Evolutionary conservation across 176 grass and related monocot species (phyloP).

Genomic region (Aegilops umbellulata): DNA sequence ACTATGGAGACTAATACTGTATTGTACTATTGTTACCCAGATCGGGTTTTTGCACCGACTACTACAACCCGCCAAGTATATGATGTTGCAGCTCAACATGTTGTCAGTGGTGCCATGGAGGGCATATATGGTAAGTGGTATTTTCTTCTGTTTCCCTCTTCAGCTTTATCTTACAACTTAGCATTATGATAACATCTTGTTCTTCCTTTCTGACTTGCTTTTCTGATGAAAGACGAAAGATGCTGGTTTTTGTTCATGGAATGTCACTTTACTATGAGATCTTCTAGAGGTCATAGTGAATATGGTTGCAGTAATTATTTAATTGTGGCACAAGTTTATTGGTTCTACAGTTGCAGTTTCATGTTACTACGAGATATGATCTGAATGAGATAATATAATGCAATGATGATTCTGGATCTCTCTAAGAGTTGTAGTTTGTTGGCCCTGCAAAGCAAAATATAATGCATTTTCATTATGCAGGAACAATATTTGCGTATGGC

Average conservation of each 20-base stretch:
- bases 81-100: slow-evolving; percentile 99
- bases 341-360: neutral
- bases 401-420: neutral
- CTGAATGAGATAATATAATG: slow-evolving; percentile 12
- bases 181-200: neutral
- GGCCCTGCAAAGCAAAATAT: slow-evolving; percentile 21
- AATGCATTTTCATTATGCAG: slow-evolving; percentile 37
- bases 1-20: slow-evolving; percentile 21
- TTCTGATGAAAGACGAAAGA: neutral
- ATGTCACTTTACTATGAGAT: neutral
- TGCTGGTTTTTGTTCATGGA: neutral
- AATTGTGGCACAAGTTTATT: neutral
- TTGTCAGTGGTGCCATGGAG: slow-evolving; percentile 90
- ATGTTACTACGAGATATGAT: neutral
- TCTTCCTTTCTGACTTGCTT: neutral
- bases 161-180: slow-evolving; percentile 5
- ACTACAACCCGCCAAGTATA: slow-evolving; percentile 99
- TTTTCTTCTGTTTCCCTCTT: slow-evolving; percentile 20
- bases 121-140: slow-evolving; percentile 85
- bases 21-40: slow-evolving; percentile 39
- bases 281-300: neutral
- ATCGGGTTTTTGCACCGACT: slow-evolving; percentile 97
- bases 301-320: neutral
- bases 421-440: neutral
- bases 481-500: slow-evolving; percentile 99